Base-by-base conservation (phyloP, 2,329 filamentous ascomycete species). In the Alternaria dauci region DNA sequence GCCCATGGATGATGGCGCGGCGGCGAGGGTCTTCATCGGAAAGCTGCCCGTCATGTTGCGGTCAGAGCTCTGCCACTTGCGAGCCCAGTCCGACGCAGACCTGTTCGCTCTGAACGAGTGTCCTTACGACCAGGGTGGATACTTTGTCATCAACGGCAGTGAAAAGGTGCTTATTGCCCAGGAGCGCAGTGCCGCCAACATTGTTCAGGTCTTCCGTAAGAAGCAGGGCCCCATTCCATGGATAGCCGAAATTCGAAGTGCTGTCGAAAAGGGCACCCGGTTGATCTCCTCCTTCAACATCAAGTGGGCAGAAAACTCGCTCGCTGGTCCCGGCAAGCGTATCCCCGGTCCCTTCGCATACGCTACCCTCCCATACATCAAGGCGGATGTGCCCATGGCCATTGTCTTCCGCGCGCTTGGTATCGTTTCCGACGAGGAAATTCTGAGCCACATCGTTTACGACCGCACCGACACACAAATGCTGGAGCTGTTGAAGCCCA, bases 191-290 rank as follows among this genome's bases (percentile, higher is more conserved):
- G 95, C 95, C 41, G 95, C 94, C 75, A 99, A 99, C 76, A 99
- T 98, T 60, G 95, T 99, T 5, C 95, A 99, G 81, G 94, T 99
- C 28, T 99, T 99, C 87, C 94, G 96, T 82, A 99, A 99, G 83
- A 93, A 94, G 70, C 93, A 93, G n/a, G 94, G 92, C 68, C 91
- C 93, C 9, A 96, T 93, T 65, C 94, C 93, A 2, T 97, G 95
- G 79, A 91, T 94, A 25, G 96, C 95, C 12, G 95, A 99, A 80
- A 97, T 99, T 71, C 88, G 95, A 81, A 97, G 94, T 79, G 94
- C 96, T 2, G 88, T 98, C 8, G 95, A 99, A 79, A 97, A 97
- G 79, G 95, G 96, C 14, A 97, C 94, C 1, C 88, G 96, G 28
- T 87, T 99, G 52, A 96, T 99, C 70, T 97, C 94, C 16, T 94